These are phyloP conservation scores for Plenodomus tracheiphilus DNA, from an alignment of 2,329 filamentous ascomycete genomes.

Conservation along the genomic window DNA sequence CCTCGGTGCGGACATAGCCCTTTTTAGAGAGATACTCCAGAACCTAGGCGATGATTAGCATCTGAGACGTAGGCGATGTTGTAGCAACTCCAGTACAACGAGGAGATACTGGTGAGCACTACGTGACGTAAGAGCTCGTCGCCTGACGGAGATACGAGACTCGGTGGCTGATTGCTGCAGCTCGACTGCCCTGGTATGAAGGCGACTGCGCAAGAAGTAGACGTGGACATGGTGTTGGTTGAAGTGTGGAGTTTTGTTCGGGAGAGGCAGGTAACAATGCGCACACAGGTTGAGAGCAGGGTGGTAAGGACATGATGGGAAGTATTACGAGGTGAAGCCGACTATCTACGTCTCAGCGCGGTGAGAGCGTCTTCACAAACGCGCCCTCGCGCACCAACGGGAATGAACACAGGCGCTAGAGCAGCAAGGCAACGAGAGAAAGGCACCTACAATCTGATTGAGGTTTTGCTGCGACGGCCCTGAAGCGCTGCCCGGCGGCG, in stretches of 20 bases:
- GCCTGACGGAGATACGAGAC: too few species aligned
- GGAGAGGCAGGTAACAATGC: not conserved
- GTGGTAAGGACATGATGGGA: too few species aligned
- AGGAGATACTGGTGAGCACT: not conserved
- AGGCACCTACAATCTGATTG: conserved; percentile 84
- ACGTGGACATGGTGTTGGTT: too few species aligned
- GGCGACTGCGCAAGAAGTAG: too few species aligned
- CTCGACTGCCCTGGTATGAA: too few species aligned
- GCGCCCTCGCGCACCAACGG: too few species aligned
- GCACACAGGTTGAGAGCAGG: not conserved
- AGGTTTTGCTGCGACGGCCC: conserved; percentile 79
- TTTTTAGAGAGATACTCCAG: conserved; percentile 96
- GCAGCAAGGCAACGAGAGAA: too few species aligned
- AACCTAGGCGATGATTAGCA: conserved; percentile 56
- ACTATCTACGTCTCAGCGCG: too few species aligned
- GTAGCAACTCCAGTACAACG: not conserved
- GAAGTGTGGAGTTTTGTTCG: too few species aligned
- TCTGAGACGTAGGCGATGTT: not conserved
- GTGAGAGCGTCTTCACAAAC: not conserved
- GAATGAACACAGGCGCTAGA: too few species aligned
- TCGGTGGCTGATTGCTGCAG: too few species aligned
- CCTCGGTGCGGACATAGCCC: conserved; percentile 89
- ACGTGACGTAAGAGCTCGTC: not conserved
- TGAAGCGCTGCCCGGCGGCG: conserved; percentile 52
- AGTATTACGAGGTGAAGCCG: too few species aligned